phyloP scores from a whole-genome alignment of 257 asterid species.

The Buddleja alternifolia region DNA sequence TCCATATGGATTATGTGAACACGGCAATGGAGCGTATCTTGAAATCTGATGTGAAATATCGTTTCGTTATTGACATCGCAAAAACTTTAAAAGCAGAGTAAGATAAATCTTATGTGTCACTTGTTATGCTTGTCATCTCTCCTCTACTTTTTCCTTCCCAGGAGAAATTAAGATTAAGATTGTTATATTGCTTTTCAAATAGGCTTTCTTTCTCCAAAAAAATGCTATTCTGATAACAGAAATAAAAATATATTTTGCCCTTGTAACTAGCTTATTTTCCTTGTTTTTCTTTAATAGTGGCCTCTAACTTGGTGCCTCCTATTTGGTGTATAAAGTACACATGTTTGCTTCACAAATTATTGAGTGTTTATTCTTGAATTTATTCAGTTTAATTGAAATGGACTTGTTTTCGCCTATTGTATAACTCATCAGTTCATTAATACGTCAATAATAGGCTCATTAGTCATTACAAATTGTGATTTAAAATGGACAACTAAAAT shows the following conservation, averaged over 20 bases:
- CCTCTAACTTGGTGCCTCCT: too few species aligned
- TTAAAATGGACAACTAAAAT: too few species aligned
- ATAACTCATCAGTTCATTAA: too few species aligned
- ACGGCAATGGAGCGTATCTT: slow-evolving; percentile 50
- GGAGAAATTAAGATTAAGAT: not conserved
- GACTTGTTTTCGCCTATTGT: too few species aligned
- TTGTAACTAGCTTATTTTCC: too few species aligned
- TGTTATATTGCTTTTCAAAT: not conserved
- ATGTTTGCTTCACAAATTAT: too few species aligned
- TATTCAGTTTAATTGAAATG: too few species aligned
- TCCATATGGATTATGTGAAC: slow-evolving; percentile 48
- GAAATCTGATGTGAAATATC: slow-evolving; percentile 46
- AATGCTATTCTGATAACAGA: not conserved
- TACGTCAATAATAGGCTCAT: too few species aligned
- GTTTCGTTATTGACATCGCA: slow-evolving; percentile 46
- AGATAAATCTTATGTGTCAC: not conserved
- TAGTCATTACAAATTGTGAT: too few species aligned
- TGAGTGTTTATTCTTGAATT: too few species aligned
- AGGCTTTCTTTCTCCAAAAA: not conserved
- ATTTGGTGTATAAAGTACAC: too few species aligned
- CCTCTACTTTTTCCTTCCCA: too few species aligned
- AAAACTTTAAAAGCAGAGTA: slow-evolving; percentile 26
- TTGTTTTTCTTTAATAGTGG: not conserved
- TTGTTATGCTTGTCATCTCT: not conserved
- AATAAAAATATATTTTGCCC: not conserved